Evolutionary conservation across 176 grass and related monocot species (phyloP), one percentile per base, ranked within the genome.

Genomic region (Triticum timopheevii): DNA sequence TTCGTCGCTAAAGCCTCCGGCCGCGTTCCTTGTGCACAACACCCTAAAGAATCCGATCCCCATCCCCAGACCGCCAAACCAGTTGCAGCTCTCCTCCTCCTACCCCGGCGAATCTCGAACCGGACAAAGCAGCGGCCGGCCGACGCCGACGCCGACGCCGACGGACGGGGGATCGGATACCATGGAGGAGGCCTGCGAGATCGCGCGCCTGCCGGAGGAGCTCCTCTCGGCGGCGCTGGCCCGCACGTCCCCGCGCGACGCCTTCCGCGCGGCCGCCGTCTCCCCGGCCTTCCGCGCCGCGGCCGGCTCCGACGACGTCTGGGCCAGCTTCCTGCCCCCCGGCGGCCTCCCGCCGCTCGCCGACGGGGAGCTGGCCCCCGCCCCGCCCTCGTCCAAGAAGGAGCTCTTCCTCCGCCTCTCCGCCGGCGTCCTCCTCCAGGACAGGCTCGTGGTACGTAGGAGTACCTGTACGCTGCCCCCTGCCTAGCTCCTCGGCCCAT

Each of bases 401-500:
- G 86, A 56, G 4, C 66, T 88, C 4, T 97, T 91, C 81, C 79
- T 90, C 27, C 86, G 49, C 61, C 88, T 97, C 86, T 83, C 69
- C 42, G 78, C 80, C 25, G 17, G 31, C 19, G 12, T 91, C 20
- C 87, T 97, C 69, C 73, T 97, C 86, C n/a, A 75, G 11, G 64
- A 73, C 13, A 45, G 81, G 24, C 93, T 81, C 86, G 82, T 49
- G 89, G 92, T 89, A 82, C 38, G 38, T 39, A 39, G 28, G 28
- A 28, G 1, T 39, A 8, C 38, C 38, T 39, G 36, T 38, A 38
- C 36, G 38, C 38, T 39, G 5, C 38, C 7, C 38, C 38, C 38
- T 39, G 38, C 8, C 38, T 39, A 39, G 38, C 38, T 39, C 36
- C 7, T 7, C 36, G 36, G 36, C 36, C 38, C 8, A 1, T 28